These are phyloP conservation scores for Colletotrichum sp. DNA, from an alignment of 2,329 filamentous ascomycete species.

Conservation along the genomic window DNA sequence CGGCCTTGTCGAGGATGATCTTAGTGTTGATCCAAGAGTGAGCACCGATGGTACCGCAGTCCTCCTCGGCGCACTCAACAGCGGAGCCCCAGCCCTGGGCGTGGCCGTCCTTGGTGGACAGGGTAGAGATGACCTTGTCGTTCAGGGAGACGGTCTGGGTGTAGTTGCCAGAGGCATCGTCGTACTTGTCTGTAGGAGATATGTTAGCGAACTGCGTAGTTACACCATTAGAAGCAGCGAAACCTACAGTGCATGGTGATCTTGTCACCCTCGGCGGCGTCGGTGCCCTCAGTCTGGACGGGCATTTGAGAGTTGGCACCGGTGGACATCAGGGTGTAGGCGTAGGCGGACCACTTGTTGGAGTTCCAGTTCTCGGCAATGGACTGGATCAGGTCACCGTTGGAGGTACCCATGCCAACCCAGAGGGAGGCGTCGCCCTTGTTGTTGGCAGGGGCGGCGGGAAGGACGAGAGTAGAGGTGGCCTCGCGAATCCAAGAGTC, in stretches of 20 bases:
- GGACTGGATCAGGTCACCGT: conserved; percentile 52
- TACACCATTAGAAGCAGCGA: fast-evolving
- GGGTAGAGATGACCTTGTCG: conserved; percentile 38
- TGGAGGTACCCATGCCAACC: conserved; percentile 53
- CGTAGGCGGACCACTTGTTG: conserved; percentile 44
- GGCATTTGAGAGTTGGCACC: conserved; percentile 19
- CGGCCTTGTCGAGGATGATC: conserved; percentile 16
- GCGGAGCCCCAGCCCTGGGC: conserved; percentile 48
- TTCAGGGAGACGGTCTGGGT: conserved; percentile 18
- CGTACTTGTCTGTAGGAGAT: background rate
- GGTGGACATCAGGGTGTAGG: conserved; percentile 44
- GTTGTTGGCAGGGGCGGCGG: conserved; percentile 38
- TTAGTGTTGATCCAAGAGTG: conserved; percentile 20
- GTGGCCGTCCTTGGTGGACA: conserved; percentile 48
- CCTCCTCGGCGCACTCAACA: conserved; percentile 72
- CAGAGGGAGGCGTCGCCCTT: conserved; percentile 46
- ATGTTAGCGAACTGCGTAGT: background rate
- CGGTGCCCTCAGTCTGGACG: conserved; percentile 8
- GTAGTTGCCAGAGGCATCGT: conserved; percentile 14
- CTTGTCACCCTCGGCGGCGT: conserved; percentile 5
- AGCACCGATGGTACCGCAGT: conserved; percentile 62
- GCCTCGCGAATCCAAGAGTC: conserved; percentile 48
- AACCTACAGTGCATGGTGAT: conserved; percentile 18
- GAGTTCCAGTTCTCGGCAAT: conserved; percentile 41
- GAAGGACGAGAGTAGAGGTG: conserved; percentile 47